Percentiles rank a stretch among this genome's conserved stretches.
Evolutionary conservation across 1,284 basidiomycete genomes (phyloP).

Genomic region (Ganoderma boninense): DNA sequence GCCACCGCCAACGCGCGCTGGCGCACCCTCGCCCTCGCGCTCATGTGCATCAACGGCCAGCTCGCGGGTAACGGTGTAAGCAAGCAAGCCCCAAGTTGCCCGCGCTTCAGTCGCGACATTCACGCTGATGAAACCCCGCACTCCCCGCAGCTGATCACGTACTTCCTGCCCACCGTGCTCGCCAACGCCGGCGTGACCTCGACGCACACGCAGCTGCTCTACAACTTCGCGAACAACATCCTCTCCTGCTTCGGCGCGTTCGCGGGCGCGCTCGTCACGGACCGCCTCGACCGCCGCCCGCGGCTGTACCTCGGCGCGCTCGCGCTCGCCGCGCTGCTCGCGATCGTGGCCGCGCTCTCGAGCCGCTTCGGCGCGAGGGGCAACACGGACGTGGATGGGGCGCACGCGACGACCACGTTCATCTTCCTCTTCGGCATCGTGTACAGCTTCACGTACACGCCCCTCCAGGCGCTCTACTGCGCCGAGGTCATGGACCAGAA

Average conservation of each 20-base stretch:
- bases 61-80: constrained; percentile 26
- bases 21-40: constrained; percentile 19
- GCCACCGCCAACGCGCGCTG: constrained; percentile 19
- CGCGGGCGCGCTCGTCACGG: constrained; percentile 18
- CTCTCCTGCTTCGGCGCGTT: constrained; percentile 24
- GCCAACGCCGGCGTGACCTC: constrained; percentile 17
- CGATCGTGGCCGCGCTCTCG: constrained; percentile 22
- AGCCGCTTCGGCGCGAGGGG: constrained; percentile 12
- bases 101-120: too few species aligned
- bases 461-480: constrained; percentile 24
- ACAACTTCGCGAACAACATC: constrained; percentile 28
- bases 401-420: constrained; percentile 22
- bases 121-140: too few species aligned
- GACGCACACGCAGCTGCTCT: constrained; percentile 21
- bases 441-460: constrained; percentile 21
- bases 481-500: constrained; percentile 23
- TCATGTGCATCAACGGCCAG: constrained; percentile 26
- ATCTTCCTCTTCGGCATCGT: constrained; percentile 25
- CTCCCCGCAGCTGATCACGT: constrained; percentile 26
- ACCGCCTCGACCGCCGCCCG: constrained; percentile 19
- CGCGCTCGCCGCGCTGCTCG: constrained; percentile 16
- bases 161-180: constrained; percentile 22
- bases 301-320: constrained; percentile 20
- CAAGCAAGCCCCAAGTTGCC: too few species aligned
- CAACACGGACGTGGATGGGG: constrained; percentile 19